Evolutionary conservation across 768 basidiomycete species (phyloP), one percentile per base, ranked within the genome.

Genomic region (Mycena galopus): DNA sequence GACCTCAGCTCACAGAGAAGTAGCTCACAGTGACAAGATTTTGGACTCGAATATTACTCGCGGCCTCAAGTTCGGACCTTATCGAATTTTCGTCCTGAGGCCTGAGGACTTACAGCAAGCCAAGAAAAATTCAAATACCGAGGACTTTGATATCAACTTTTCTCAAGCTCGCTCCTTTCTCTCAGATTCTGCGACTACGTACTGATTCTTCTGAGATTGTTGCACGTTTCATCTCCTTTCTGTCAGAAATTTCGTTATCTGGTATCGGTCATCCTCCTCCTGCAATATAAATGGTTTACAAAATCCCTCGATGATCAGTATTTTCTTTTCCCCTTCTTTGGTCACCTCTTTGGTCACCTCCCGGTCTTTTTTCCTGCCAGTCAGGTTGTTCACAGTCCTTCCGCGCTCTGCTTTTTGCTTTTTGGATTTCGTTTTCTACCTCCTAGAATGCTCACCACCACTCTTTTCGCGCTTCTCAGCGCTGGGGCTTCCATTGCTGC

Each of bases 281-380:
- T 32, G 56, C 14, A 21, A 57, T 57, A 33, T 57, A 51, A 71
- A 59, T 59, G 19, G 23, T 25, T 10, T 25, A 1, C 27, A 19
- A 6, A 14, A 39, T 5, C 16, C 19, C 39, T 21, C 44, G 16
- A 53, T n/a, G 47, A 42, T 59, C 56, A 55, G 47, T 63, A n/a
- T 44, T 62, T 66, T 68, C 61, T 60, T 42, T 60, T 55, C 33
- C 58, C 59, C 33, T 27, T 37, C 56, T 33, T 39, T 19, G 33
- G 27, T 35, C 42, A 14, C 42, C 29, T 30, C 42, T 58, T 16
- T 19, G 42, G n/a, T 35, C 32, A 51, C 29, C 37, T 60, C 59
- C n/a, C 33, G 23, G 37, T 69, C 61, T 57, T 74, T 74, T n/a
- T 65, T 44, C 73, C 73, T 74, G 73, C 73, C 69, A 74, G 73